Evolutionary conservation across 768 basidiomycete genomes (phyloP).

Genomic region (Trametopsis cervina): DNA sequence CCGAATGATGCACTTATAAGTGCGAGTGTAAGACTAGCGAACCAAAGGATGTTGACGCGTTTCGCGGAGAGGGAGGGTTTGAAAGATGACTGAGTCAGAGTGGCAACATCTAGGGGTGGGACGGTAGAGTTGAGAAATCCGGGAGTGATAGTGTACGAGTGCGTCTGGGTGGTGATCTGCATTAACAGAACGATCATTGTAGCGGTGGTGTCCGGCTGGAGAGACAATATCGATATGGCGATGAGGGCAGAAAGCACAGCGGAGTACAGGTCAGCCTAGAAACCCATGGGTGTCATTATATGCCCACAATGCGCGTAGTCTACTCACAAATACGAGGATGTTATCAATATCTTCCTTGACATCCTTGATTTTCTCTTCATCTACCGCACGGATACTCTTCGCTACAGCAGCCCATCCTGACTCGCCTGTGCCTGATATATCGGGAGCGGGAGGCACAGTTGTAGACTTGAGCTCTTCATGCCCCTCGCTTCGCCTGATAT

Average conservation of each 20-base stretch:
- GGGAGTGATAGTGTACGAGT: too few relatives aligned
- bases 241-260: constrained; percentile 1
- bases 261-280: constrained; percentile 1
- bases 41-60: constrained; percentile 6
- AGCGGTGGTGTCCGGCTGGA: neutral
- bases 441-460: too few relatives aligned
- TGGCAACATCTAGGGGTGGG: neutral
- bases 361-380: constrained; percentile 2
- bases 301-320: neutral
- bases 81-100: too few relatives aligned
- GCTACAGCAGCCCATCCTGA: neutral
- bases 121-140: neutral
- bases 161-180: neutral
- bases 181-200: neutral
- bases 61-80: neutral
- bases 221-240: neutral
- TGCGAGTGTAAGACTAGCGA: too few relatives aligned
- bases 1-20: too few relatives aligned
- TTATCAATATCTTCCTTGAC: constrained; percentile 6
- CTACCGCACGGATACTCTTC: neutral
- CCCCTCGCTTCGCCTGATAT: too few relatives aligned
- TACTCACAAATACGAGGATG: constrained; percentile 3
- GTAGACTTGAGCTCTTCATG: too few relatives aligned
- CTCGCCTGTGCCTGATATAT: too few relatives aligned
- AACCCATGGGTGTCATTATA: neutral